Evolutionary conservation across 768 basidiomycete species (phyloP).

Genomic region (Vishniacozyma victoriae): DNA sequence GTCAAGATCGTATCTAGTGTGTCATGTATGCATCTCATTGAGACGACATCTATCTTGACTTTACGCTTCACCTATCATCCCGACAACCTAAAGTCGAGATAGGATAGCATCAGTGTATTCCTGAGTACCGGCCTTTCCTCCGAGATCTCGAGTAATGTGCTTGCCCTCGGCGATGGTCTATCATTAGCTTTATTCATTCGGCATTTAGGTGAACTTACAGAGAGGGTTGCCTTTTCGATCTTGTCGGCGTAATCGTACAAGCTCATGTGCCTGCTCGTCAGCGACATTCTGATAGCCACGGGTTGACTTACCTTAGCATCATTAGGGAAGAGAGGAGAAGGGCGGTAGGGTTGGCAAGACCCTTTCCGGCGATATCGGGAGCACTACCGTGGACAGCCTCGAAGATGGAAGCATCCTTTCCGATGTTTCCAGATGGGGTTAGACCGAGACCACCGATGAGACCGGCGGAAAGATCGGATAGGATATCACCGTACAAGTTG

Average conservation of each 20-base stretch:
- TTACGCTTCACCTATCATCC: no score
- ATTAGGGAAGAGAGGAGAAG: constrained; percentile 88
- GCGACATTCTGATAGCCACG: neutral
- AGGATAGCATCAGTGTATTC: constrained; percentile 89
- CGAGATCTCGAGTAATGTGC: constrained; percentile 88
- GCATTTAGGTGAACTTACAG: constrained; percentile 57
- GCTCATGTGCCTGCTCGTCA: constrained; percentile 75
- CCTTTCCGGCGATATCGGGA: constrained; percentile 90
- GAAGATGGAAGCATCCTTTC: constrained; percentile 95
- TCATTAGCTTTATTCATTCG: neutral
- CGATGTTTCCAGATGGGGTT: constrained; percentile 96
- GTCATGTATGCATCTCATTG: no score
- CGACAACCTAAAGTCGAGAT: constrained; percentile 58
- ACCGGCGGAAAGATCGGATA: constrained; percentile 98
- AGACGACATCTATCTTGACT: no score
- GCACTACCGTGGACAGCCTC: constrained; percentile 99
- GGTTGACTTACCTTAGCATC: constrained; percentile 76
- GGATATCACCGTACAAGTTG: constrained; percentile 77
- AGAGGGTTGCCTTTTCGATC: constrained; percentile 86
- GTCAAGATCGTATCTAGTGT: no score
- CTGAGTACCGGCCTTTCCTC: constrained; percentile 81
- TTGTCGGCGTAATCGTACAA: constrained; percentile 72
- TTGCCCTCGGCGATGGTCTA: constrained; percentile 97
- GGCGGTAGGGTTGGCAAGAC: constrained; percentile 92
- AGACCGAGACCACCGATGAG: constrained; percentile 95